Evolutionary conservation across 1,284 basidiomycete species (phyloP).

Genomic region (Cerioporus squamosus): DNA sequence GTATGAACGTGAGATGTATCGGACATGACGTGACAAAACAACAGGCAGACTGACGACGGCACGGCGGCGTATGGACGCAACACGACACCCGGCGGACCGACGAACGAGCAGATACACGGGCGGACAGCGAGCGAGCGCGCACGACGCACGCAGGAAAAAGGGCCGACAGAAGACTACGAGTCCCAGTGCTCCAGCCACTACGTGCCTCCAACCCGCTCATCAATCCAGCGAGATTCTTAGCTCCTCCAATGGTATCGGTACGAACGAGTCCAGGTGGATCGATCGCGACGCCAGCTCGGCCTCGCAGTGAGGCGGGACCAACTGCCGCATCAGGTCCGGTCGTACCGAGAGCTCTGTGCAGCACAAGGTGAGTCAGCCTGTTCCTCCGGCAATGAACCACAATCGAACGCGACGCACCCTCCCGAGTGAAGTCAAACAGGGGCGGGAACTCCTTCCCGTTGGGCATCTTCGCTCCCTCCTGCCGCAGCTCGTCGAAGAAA

Average conservation of each 20-base stretch:
- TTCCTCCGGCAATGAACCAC: not conserved
- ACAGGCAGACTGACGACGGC: not conserved
- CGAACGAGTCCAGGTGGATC: slow-evolving; percentile 91
- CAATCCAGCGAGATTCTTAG: slow-evolving; percentile 90
- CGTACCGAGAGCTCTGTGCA: slow-evolving; percentile 89
- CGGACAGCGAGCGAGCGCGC: slow-evolving; percentile 5
- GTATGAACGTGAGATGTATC: slow-evolving; percentile 4
- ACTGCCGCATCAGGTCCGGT: slow-evolving; percentile 90
- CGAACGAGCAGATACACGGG: not conserved
- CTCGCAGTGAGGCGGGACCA: slow-evolving; percentile 92
- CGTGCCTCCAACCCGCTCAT: slow-evolving; percentile 31
- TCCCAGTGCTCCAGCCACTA: slow-evolving; percentile 18
- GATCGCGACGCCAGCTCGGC: slow-evolving; percentile 84
- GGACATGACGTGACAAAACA: slow-evolving; percentile 8
- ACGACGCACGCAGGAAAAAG: slow-evolving; percentile 8
- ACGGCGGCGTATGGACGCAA: not conserved
- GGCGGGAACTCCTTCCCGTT: slow-evolving; percentile 96
- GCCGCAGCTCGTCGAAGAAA: slow-evolving; percentile 96
- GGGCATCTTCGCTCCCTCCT: slow-evolving; percentile 91
- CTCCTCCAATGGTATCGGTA: slow-evolving; percentile 93
- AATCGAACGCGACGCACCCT: slow-evolving; percentile 69
- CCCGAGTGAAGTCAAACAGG: slow-evolving; percentile 95
- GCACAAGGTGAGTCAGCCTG: not conserved
- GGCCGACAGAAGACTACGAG: slow-evolving; percentile 13
- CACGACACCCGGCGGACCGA: not conserved